Base-by-base conservation (phyloP, 2,329 filamentous ascomycete genomes). In the Daldinia sp. region DNA sequence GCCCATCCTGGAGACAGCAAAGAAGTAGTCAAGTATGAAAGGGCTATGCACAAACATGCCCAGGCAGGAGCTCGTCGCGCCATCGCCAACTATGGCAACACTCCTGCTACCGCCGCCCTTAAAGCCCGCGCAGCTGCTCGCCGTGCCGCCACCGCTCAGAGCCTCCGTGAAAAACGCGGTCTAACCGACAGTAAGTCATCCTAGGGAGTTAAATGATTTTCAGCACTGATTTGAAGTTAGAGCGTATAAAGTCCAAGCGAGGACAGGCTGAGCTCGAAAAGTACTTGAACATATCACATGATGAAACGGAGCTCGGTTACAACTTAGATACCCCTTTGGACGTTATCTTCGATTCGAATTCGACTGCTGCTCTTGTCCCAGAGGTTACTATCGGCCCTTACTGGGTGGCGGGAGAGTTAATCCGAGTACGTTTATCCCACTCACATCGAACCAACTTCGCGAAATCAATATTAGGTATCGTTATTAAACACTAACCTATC, bases 1-100 rank as follows among this genome's bases (percentile, higher is more conserved):
- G 80, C 82, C 23, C 82, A 83, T 56, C 82, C 81, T 0, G 81
- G 81, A 28, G 77, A 82, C 41, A 72, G 76, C 50, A 63, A 74
- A 30, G 76, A 77, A 63, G 64, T 73, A 30, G 62, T 72, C 26
- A 70, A 71, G 33, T 72, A 74, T 30, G 80, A 82, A 63, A 73
- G 79, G 33, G 71, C 72, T 39, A 73, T 78, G 63, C 79, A 78
- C 63, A 73, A 72, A 46, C 73, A 75, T 13, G 80, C 81, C 65
- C 68, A 79, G 55, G 70, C 72, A 35, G 73, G 74, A 44, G 77
- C 79, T 67, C 80, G 79, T 60, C 77, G 80, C 50, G 79, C 79
- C 23, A 75, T 83, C 26, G 75, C 76, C 33, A 74, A 78, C 55
- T 83, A 81, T 41, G 76, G 78, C 2, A 74, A 76, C 6, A 74